Evolutionary conservation across 371 early-diverging fungal species (phyloP), one percentile per base, ranked within the genome.

Genomic region (Mycotypha africana): DNA sequence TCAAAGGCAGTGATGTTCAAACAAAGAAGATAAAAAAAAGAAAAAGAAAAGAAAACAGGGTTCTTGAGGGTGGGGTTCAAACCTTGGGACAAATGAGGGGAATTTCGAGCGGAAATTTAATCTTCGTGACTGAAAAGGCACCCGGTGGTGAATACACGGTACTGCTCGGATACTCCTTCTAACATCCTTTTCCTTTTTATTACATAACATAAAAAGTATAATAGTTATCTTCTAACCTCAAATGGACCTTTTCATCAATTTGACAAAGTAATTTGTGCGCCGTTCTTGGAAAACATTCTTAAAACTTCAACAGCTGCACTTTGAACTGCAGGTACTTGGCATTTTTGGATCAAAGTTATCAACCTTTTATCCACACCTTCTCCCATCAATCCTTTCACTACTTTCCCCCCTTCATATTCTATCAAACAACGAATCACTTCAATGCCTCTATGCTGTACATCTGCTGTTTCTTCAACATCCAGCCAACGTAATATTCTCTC

Each of bases 241-340:
- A n/a, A n/a, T n/a, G n/a, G n/a, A n/a, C n/a, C n/a, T n/a, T n/a
- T n/a, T n/a, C n/a, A n/a, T n/a, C n/a, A n/a, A n/a, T n/a, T n/a
- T n/a, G n/a, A n/a, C n/a, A n/a, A n/a, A n/a, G n/a, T n/a, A 16
- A 56, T 14, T 31, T 56, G 45, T 19, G 71, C 64, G 7, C 78
- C 78, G 32, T 75, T 59, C 28, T 67, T 61, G 0, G 62, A 74
- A 54, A 84, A 68, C 42, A 53, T 50, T 44, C 79, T 76, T 36
- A 87, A 52, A 0, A 75, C 76, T 39, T 75, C 73, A 60, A 83
- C 64, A 10, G 81, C 77, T 37, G 74, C 77, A 34, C 65, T 62
- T 14, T 73, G 82, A 11, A 81, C 82, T 0, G 70, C 74, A 24
- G 67, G 72, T 23, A 72, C 60, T 46, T 68, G 42, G 25, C 67